These are phyloP conservation scores for Boletus barrowsii DNA, from an alignment of 768 basidiomycete species.

Conservation along the genomic window DNA sequence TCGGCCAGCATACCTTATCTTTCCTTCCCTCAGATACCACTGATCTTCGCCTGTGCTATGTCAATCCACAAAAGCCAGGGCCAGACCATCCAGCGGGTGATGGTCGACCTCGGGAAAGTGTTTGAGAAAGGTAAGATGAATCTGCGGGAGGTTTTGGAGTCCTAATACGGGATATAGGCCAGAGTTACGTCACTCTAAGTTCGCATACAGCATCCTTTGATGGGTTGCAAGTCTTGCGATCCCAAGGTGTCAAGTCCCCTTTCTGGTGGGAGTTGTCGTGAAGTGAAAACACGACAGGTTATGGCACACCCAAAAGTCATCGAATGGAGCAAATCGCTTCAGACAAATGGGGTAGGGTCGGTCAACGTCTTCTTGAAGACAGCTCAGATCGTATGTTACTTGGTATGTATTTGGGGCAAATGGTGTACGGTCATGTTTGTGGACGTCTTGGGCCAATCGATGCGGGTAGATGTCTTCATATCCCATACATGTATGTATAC, in stretches of 20 bases:
- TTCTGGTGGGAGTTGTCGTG: not conserved
- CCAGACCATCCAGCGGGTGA: conserved; percentile 65
- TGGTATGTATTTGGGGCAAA: conserved; percentile 5
- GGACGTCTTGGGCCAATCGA: too few species aligned
- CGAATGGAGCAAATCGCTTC: conserved; percentile 39
- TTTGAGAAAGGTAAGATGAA: conserved; percentile 50
- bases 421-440: not conserved
- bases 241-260: conserved; percentile 26
- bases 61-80: conserved; percentile 79
- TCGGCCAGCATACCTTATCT: not conserved
- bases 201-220: conserved; percentile 53
- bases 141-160: too few species aligned
- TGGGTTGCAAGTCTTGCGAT: conserved; percentile 51
- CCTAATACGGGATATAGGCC: conserved; percentile 29
- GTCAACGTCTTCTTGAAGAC: not conserved
- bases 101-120: conserved; percentile 61
- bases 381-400: not conserved
- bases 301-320: conserved; percentile 44
- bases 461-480: too few species aligned
- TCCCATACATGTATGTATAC: too few species aligned
- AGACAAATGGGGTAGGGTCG: not conserved
- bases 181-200: conserved; percentile 48
- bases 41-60: conserved; percentile 78
- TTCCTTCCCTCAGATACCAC: conserved; percentile 50
- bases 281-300: conserved; percentile 28